phyloP scores from a whole-genome alignment of 805 yeast genomes.

The Lachancea cidri region DNA sequence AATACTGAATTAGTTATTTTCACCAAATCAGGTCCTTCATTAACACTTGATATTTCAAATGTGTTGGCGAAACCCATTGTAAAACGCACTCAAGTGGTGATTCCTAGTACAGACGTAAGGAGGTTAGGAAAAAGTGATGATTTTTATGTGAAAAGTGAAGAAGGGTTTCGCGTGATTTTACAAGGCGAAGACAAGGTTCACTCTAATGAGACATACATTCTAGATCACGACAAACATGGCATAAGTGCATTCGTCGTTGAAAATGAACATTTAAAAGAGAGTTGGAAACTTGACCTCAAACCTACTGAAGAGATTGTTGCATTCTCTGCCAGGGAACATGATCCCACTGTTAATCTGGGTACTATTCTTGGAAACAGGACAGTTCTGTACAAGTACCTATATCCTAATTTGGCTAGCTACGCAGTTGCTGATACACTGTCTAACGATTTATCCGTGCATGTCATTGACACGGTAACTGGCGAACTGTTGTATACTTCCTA shows the following conservation, averaged over 20 bases:
- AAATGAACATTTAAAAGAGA: slow-evolving; percentile 18
- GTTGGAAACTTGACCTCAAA: slow-evolving; percentile 36
- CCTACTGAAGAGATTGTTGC: slow-evolving; percentile 38
- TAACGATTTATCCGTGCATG: slow-evolving; percentile 39
- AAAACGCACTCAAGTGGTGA: not conserved
- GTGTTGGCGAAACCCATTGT: slow-evolving; percentile 1
- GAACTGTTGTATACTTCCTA: slow-evolving; percentile 43
- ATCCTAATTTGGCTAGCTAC: slow-evolving; percentile 60
- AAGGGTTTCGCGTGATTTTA: slow-evolving; percentile 11
- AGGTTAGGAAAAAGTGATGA: slow-evolving; percentile 4
- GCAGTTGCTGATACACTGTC: slow-evolving; percentile 37
- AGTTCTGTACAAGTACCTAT: slow-evolving; percentile 76
- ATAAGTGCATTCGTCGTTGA: slow-evolving; percentile 27
- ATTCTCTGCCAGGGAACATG: slow-evolving; percentile 37
- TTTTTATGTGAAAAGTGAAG: slow-evolving; percentile 15
- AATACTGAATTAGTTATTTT: slow-evolving; percentile 20
- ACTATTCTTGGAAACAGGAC: slow-evolving; percentile 61
- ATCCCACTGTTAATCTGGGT: slow-evolving; percentile 55
- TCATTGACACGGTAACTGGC: slow-evolving; percentile 72
- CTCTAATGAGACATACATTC: slow-evolving; percentile 17
- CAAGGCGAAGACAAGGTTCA: slow-evolving; percentile 9
- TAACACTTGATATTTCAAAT: slow-evolving; percentile 13
- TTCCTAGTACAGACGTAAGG: not conserved
- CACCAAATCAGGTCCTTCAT: slow-evolving; percentile 28
- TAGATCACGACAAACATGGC: slow-evolving; percentile 17